Evolutionary conservation across 306 rosid species (phyloP), one percentile per base, ranked within the genome.

Genomic region (Nissolia schottii): DNA sequence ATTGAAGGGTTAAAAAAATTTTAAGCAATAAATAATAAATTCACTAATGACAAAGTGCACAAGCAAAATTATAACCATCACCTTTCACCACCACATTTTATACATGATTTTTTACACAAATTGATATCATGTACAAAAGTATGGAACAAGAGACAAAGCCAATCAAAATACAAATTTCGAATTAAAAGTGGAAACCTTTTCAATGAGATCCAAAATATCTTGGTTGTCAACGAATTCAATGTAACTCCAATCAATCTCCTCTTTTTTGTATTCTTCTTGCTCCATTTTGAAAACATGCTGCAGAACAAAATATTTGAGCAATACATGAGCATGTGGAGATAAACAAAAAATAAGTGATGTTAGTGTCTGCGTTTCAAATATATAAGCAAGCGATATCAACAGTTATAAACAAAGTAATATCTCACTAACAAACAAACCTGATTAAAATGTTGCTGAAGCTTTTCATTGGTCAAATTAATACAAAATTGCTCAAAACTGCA

Each of bases 231-330:
- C 90, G 77, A 91, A 91, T 13, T 91, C 97, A 74, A 91, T 91
- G 82, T 91, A 91, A 86, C 97, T 91, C 97, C 97, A 91, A 85
- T 91, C 86, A 76, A 91, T 91, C 76, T 91, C 97, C 74, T 91
- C 97, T 45, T 88, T 91, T 57, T 90, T 85, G 73, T 91, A 91
- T 69, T 91, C 97, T 80, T 91, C 97, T 85, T 91, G 97, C 82
- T 91, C 97, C 97, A 91, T 91, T 83, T 91, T 91, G 87, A 91
- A 91, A 64, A 91, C 97, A 28, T 91, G 97, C 97, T 91, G 96
- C 79, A 67, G 49, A 70, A 40, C 38, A 56, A 51, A 20, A 77
- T 71, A 77, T 69, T 57, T 45, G 19, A 20, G 54, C 41, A 71
- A 64, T 48, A 58, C 11, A 71, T 65, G 37, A 61, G 55, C 49